A percentile compares a stretch with the other conserved stretches of the same genome.
Conservation (phyloP, 129 eudicot genomes). For the Arctium minus region DNA sequence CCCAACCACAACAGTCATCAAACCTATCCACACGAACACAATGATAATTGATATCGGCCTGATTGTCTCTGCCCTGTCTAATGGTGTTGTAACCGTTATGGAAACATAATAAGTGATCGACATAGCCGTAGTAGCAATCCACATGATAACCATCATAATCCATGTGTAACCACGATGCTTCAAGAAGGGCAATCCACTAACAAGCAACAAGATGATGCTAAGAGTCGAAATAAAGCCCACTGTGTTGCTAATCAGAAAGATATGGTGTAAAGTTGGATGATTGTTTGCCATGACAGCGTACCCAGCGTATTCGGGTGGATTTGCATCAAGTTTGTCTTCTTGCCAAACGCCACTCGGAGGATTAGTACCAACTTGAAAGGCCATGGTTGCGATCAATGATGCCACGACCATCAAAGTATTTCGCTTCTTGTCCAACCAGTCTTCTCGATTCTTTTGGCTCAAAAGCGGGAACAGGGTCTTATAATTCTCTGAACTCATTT, state of each 20-base stretch:
- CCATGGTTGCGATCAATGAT: conserved; percentile 55
- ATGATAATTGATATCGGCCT: background rate
- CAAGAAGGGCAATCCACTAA: conserved; percentile 44
- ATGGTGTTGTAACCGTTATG: conserved; percentile 31
- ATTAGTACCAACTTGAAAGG: conserved; percentile 48
- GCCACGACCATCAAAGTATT: conserved; percentile 51
- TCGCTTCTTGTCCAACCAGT: conserved; percentile 40
- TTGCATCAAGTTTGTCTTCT: background rate
- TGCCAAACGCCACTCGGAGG: conserved; percentile 65
- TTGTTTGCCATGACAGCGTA: conserved; percentile 27
- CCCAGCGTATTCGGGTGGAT: conserved; percentile 30
- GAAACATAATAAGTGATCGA: conserved; percentile 35
- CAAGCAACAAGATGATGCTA: conserved; percentile 47
- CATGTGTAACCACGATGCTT: conserved; percentile 35
- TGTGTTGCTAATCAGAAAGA: conserved; percentile 30
- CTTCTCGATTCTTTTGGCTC: background rate
- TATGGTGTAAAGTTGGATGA: conserved; percentile 4
- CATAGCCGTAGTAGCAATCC: conserved; percentile 41
- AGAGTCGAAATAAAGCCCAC: conserved; percentile 40
- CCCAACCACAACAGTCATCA: conserved; percentile 37
- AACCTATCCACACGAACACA: conserved; percentile 30
- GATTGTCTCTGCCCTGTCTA: background rate
- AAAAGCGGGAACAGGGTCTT: background rate
- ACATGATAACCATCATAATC: conserved; percentile 47
- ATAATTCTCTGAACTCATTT: background rate